These are phyloP conservation scores for Suillus cothurnatus DNA, from an alignment of 768 basidiomycete species.

Conservation along the genomic window DNA sequence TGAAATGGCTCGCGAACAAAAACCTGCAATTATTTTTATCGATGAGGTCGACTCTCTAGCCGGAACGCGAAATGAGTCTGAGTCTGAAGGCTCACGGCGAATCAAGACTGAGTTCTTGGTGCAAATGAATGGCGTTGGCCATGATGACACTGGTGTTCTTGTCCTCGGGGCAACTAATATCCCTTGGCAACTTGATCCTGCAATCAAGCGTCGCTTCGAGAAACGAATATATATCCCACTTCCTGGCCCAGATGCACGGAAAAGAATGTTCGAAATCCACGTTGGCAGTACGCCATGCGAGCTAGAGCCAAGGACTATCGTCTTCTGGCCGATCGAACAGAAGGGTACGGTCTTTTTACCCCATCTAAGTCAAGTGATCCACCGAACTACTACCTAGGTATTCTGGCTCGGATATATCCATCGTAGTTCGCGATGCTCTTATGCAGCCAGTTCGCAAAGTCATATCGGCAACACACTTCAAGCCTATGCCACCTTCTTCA, in stretches of 20 bases:
- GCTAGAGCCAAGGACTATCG: slow-evolving; percentile 77
- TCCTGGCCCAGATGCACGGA: slow-evolving; percentile 88
- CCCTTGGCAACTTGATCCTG: slow-evolving; percentile 96
- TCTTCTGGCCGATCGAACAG: slow-evolving; percentile 79
- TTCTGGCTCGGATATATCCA: slow-evolving; percentile 93
- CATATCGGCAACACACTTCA: slow-evolving; percentile 94
- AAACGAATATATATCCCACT: slow-evolving; percentile 98
- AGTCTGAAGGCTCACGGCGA: slow-evolving; percentile 93
- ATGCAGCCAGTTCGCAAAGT: slow-evolving; percentile 99
- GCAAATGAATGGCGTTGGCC: slow-evolving; percentile 99
- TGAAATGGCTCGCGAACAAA: slow-evolving; percentile 92
- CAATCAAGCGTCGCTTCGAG: slow-evolving; percentile 98
- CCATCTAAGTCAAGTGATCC: not conserved
- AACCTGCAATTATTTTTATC: slow-evolving; percentile 98
- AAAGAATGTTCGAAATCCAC: slow-evolving; percentile 96
- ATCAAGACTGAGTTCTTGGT: slow-evolving; percentile 98
- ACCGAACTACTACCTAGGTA: slow-evolving; percentile 48
- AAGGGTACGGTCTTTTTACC: slow-evolving; percentile 53
- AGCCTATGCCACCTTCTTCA: slow-evolving; percentile 43
- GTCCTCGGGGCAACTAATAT: slow-evolving; percentile 98
- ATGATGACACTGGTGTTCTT: slow-evolving; percentile 95
- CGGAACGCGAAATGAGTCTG: slow-evolving; percentile 93
- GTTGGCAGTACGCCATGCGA: slow-evolving; percentile 91
- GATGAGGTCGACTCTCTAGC: slow-evolving; percentile 98
- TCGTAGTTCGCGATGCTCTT: slow-evolving; percentile 92